Evolutionary conservation across 225 moss, liverwort and hornwort genomes (phyloP), one percentile per base, ranked within the genome.

Genomic region (Ulota crispa): DNA sequence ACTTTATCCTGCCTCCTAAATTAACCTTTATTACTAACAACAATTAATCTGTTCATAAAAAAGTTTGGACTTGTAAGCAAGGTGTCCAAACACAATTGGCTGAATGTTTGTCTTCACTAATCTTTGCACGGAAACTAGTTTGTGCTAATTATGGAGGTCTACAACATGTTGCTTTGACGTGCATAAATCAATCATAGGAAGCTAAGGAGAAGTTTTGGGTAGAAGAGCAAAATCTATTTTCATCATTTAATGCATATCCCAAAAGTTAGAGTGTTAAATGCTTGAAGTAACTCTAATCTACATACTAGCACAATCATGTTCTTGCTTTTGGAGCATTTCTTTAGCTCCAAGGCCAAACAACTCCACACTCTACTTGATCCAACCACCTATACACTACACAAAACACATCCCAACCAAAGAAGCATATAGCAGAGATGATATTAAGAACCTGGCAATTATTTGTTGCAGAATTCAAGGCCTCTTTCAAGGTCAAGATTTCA

Each of bases 391-490:
- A 50, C 4, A 55, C 1, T 45, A 18, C 1, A 50, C 12, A 55
- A 4, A 37, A 37, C 9, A 37, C 14, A 43, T n/a, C 30, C 1
- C 1, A 0, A 2, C 7, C 8, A 66, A 59, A 34, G 7, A 47
- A 60, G 7, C 4, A 47, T 1, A 27, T 6, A 18, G 19, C 27
- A 26, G 18, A 13, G 23, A 50, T 55, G 31, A 37, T 15, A 52
- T 15, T 20, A 5, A 56, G 4, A 83, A 97, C 96, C 93, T 95
- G 90, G 73, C 82, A 88, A 0, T 89, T 88, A 67, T 75, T 72
- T 53, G 78, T 73, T 26, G 95, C 84, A n/a, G 83, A 80, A 54
- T 81, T 86, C 32, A 95, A 57, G 68, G 89, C 86, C 39, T 93
- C 88, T 74, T 90, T 93, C 66, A 93, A 73, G 3, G 90, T 69